phyloP scores from a whole-genome alignment of 192 early-diverging fungal species.

The Coemansia biformis region DNA sequence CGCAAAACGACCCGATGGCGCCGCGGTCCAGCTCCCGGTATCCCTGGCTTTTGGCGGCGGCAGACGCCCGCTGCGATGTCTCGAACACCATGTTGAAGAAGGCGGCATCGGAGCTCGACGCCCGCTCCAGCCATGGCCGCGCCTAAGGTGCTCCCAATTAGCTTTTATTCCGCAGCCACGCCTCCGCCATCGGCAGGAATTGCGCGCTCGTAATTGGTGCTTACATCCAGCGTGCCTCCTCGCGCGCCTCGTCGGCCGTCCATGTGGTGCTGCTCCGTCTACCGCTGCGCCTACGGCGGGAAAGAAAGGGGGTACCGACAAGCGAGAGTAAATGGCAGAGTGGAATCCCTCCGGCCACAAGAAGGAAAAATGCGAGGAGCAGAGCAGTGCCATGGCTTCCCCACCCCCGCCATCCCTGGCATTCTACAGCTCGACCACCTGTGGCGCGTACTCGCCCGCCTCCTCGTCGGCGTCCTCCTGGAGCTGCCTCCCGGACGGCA shows the following conservation, averaged over 20 bases:
- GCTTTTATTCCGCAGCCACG: constrained; percentile 9
- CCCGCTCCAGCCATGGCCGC: constrained; percentile 23
- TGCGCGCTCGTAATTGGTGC: no score
- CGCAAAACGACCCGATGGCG: no score
- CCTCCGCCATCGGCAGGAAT: no score
- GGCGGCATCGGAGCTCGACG: constrained; percentile 28
- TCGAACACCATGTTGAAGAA: constrained; percentile 40
- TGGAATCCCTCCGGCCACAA: no score
- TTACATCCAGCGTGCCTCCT: no score
- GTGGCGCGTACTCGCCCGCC: constrained; percentile 65
- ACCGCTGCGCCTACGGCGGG: no score
- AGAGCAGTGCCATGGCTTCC: no score
- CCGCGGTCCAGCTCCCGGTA: not conserved
- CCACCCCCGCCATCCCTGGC: no score
- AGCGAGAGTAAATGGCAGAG: no score
- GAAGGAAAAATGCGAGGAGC: not conserved
- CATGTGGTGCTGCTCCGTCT: no score
- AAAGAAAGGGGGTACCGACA: no score
- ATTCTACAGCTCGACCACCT: constrained; percentile 57
- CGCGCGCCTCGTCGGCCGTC: no score
- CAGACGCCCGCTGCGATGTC: not conserved
- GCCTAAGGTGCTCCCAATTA: constrained; percentile 1
- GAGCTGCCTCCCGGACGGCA: constrained; percentile 54
- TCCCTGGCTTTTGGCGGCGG: not conserved
- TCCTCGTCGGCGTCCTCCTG: constrained; percentile 53